These are phyloP conservation scores for Vitis labrusca DNA, from an alignment of 164 flowering plant genomes.

Conservation along the genomic window DNA sequence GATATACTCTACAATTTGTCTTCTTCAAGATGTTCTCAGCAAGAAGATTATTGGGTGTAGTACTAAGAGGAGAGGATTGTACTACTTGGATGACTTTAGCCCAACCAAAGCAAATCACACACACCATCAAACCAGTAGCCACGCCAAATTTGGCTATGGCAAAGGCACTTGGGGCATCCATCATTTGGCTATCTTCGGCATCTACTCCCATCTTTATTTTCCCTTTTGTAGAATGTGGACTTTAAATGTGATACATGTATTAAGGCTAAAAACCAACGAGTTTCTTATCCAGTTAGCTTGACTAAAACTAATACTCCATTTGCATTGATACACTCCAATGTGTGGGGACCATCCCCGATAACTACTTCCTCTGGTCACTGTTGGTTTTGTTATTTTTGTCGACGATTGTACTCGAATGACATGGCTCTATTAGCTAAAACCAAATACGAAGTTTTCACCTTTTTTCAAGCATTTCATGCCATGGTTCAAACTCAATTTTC, in stretches of 20 bases:
- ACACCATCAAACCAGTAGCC: slow-evolving; percentile 1
- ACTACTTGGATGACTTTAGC: no score
- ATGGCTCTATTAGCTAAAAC: no score
- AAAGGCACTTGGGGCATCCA: slow-evolving; percentile 1
- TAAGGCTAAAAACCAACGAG: slow-evolving; percentile 9
- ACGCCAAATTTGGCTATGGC: slow-evolving; percentile 5
- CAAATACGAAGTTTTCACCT: no score
- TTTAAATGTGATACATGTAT: slow-evolving; percentile 7
- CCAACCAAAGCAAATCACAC: background rate
- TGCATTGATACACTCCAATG: slow-evolving; percentile 4
- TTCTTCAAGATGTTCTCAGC: no score
- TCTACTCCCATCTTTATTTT: slow-evolving; percentile 9
- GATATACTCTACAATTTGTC: no score
- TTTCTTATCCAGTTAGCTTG: slow-evolving; percentile 9
- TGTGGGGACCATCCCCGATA: slow-evolving; percentile 5
- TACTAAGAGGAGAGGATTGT: no score
- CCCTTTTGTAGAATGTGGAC: background rate
- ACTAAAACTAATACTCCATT: slow-evolving; percentile 8
- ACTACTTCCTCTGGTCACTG: slow-evolving; percentile 3
- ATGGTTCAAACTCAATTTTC: no score
- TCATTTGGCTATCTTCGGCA: slow-evolving; percentile 7
- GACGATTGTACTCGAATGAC: background rate
- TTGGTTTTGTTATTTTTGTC: slow-evolving; percentile 11
- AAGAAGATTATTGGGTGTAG: no score
- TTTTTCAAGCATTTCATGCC: no score